These are phyloP conservation scores for Urtica urens DNA, from an alignment of 306 rosid species.

Conservation along the genomic window DNA sequence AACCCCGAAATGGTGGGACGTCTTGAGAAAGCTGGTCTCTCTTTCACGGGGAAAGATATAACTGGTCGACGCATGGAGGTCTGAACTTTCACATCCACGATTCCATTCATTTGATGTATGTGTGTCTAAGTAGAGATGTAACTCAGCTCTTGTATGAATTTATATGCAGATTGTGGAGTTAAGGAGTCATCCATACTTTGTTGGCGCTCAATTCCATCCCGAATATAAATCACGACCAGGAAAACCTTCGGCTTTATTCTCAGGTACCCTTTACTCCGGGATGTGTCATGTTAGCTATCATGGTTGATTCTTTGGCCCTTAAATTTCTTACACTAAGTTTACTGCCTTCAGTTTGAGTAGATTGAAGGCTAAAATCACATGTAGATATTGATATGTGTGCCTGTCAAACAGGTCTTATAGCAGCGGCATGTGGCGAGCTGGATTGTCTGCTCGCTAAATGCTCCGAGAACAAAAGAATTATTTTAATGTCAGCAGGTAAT, in stretches of 20 bases:
- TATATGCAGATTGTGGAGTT: constrained; percentile 62
- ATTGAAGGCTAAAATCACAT: not conserved
- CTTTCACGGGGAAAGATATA: constrained; percentile 33
- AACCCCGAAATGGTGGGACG: constrained; percentile 39
- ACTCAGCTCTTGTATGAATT: constrained; percentile 10
- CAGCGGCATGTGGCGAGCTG: constrained; percentile 65
- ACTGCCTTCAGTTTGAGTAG: not conserved
- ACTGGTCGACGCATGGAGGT: constrained; percentile 45
- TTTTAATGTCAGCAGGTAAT: constrained; percentile 27
- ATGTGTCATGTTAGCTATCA: too few relatives aligned
- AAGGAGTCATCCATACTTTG: constrained; percentile 71
- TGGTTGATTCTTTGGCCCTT: not conserved
- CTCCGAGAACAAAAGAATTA: constrained; percentile 23
- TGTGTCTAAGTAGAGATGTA: not conserved
- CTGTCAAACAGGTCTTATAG: constrained; percentile 53
- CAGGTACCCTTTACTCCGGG: constrained; percentile 34
- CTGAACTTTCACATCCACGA: not conserved
- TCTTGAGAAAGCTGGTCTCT: constrained; percentile 34
- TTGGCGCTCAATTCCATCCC: constrained; percentile 91
- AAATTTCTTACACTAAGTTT: constrained; percentile 1
- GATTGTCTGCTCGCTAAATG: constrained; percentile 34
- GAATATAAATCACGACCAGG: constrained; percentile 91
- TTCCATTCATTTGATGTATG: too few relatives aligned
- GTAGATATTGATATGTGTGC: not conserved
- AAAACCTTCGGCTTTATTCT: constrained; percentile 70